Percentiles rank a stretch among this genome's conserved stretches.
These are phyloP conservation scores for Pholiota conissans DNA, from an alignment of 768 basidiomycete genomes.

Conservation along the genomic window DNA sequence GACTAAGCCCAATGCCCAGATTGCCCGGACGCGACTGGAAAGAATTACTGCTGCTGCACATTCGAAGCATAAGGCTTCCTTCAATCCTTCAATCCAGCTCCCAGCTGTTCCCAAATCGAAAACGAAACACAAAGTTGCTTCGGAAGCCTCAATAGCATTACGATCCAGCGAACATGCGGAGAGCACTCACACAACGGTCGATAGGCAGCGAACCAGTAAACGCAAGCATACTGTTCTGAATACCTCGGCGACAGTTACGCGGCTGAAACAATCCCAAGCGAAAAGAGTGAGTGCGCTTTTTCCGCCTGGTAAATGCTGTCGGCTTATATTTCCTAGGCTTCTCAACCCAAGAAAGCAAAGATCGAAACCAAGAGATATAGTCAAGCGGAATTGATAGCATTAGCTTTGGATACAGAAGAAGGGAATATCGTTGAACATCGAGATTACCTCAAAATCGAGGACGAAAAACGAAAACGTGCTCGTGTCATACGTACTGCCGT, in stretches of 20 bases:
- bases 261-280: conserved; percentile 64
- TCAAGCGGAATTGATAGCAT: conserved; percentile 82
- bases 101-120: conserved; percentile 27
- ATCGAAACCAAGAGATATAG: conserved; percentile 53
- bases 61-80: conserved; percentile 63
- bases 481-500: conserved; percentile 60
- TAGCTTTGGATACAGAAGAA: conserved; percentile 85
- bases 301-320: neutral
- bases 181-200: neutral
- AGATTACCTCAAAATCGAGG: conserved; percentile 78
- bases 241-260: conserved; percentile 62
- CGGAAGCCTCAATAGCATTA: conserved; percentile 52
- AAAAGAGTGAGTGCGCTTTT: conserved; percentile 46
- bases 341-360: conserved; percentile 64
- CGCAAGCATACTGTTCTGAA: conserved; percentile 71
- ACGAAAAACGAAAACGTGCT: conserved; percentile 76
- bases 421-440: conserved; percentile 77
- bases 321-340: conserved; percentile 38
- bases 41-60: conserved; percentile 68
- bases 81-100: conserved; percentile 52
- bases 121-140: conserved; percentile 30
- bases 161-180: conserved; percentile 61
- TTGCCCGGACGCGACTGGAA: conserved; percentile 55
- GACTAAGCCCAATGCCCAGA: conserved; percentile 32
- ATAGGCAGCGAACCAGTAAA: conserved; percentile 56